These are phyloP conservation scores for Penicillium sp. DNA, from an alignment of 2,329 filamentous ascomycete genomes.

Conservation along the genomic window DNA sequence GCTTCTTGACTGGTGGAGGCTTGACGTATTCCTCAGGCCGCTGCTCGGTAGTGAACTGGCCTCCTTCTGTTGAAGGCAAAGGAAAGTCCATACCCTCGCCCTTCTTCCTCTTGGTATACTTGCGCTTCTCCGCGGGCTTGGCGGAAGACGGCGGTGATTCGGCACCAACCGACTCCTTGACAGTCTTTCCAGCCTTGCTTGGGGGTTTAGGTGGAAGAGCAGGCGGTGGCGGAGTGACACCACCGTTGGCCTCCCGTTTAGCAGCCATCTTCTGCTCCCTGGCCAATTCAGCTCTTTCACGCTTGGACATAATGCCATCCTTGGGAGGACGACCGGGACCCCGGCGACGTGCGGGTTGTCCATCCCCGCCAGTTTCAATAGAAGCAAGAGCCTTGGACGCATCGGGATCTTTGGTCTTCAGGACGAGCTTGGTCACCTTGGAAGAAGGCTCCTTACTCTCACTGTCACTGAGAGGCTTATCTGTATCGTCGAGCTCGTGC, in stretches of 20 bases:
- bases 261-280: conserved; percentile 57
- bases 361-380: conserved; percentile 40
- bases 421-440: conserved; percentile 34
- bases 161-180: conserved; percentile 39
- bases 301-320: conserved; percentile 69
- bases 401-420: conserved; percentile 38
- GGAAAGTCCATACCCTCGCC: conserved; percentile 48
- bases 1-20: conserved; percentile 51
- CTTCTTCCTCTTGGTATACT: conserved; percentile 54
- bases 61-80: conserved; percentile 48
- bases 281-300: conserved; percentile 60
- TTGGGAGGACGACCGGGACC: conserved; percentile 68
- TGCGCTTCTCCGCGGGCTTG: conserved; percentile 51
- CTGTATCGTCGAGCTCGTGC: conserved; percentile 42
- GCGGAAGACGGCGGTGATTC: conserved; percentile 38
- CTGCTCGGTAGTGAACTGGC: conserved; percentile 42
- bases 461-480: conserved; percentile 32
- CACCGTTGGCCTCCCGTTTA: conserved; percentile 52
- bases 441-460: conserved; percentile 34
- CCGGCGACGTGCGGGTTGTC: conserved; percentile 47
- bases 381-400: conserved; percentile 33
- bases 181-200: conserved; percentile 39
- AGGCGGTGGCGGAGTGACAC: conserved; percentile 47
- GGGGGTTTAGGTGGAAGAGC: conserved; percentile 21
- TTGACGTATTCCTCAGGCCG: conserved; percentile 49